Evolutionary conservation across 2,329 filamentous ascomycete genomes (phyloP), one percentile per base, ranked within the genome.

Genomic region (Beauveria sp.): DNA sequence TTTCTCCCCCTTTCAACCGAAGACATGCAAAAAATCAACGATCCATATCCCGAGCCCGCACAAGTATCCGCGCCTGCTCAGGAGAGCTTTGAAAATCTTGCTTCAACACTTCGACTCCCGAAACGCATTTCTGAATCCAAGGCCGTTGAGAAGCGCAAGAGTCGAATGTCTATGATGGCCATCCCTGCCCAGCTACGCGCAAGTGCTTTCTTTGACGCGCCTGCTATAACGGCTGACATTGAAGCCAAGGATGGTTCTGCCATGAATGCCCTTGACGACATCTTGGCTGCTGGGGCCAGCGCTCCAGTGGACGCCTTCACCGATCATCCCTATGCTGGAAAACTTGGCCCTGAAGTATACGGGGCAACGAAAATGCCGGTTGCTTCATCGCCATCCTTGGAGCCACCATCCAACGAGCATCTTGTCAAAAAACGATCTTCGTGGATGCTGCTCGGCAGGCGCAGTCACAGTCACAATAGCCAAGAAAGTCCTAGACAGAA

Each of bases 251-350:
- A 90, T 62, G 88, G 90, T 20, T 98, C 95, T 28, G 93, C 93
- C 12, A 90, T 92, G 70, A 88, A 85, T 47, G 96, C 93, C 0
- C 82, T 99, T 8, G 93, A 99, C 66, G 93, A 86, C 71, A 96
- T 99, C 58, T 81, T 99, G 18, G 89, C 96, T 70, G 95, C 93
- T 8, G 95, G 93, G 3, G 90, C 91, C 3, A 84, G 82, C 63
- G 93, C 95, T 0, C 95, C 95, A 1, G 92, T 96, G 34, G 91
- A 82, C 66, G 93, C 93, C 28, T 98, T 98, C 68, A 96, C 90
- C 0, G 91, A 97, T 69, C 92, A 97, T 72, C 85, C 88, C 0
- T 92, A 90, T 69, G 89, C 87, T 30, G 92, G 92, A 5, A 85
- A 86, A 64, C 79, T 92, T 12, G 89, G 91, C 26, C 73, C 83